Evolutionary conservation across 176 grass and related monocot genomes (phyloP), one percentile per base, ranked within the genome.

Genomic region (Hsuehochloa calcarea): DNA sequence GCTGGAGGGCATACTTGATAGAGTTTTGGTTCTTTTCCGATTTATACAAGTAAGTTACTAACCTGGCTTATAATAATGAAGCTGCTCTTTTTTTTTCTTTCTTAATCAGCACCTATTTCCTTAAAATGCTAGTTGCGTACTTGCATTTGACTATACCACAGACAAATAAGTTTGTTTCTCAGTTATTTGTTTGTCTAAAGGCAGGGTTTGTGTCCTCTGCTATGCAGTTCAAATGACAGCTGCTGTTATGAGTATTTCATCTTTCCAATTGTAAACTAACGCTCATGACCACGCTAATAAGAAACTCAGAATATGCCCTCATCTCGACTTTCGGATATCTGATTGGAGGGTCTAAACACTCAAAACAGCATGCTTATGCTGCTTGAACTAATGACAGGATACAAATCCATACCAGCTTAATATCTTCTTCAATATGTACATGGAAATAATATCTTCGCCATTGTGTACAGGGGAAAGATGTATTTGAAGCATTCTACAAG

Each of bases 401-500:
- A 43, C 41, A 43, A 43, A 43, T 43, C 41, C 49, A 51, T 51
- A 17, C 12, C 47, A 51, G 49, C 49, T 51, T 51, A 51, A 51
- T 17, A 51, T 50, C 50, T 6, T 50, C 45, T 3, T 14, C 47
- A 50, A 15, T 50, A 50, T 50, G 47, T 66, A 69, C 65, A 38
- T 26, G 35, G 34, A 70, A 62, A 14, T 15, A 56, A 22, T 39
- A 47, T 77, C 44, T 83, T 72, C 13, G 10, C 11, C 16, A 40
- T 55, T 43, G 47, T 75, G 23, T 77, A 68, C 89, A 98, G 96
- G 96, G 96, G 62, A 98, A 98, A 87, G 96, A 98, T 89, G 96
- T 98, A 31, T 98, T 98, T 86, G 96, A 95, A 83, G 96, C 96
- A 81, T 98, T 98, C 84, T 98, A 98, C 91, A 98, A 98, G 86